Conservation (phyloP, 1,139 yeast species). For the Saccharomyces hybrid region DNA sequence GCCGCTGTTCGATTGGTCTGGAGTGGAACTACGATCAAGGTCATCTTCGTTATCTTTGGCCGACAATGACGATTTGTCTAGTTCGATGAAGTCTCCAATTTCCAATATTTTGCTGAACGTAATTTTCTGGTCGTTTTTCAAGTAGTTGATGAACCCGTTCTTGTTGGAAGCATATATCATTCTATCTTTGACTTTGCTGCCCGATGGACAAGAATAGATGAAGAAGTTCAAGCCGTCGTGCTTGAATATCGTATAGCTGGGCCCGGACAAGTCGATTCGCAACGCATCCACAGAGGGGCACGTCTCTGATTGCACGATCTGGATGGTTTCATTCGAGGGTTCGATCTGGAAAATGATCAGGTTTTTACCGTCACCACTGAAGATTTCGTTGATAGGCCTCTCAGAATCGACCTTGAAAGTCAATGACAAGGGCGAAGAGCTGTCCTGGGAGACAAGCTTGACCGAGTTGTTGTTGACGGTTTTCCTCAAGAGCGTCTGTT, state of each 20-base stretch:
- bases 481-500: slow-evolving; percentile 18
- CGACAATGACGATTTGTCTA: slow-evolving; percentile 39
- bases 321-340: slow-evolving; percentile 34
- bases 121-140: slow-evolving; percentile 35
- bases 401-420: slow-evolving; percentile 29
- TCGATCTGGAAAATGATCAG: slow-evolving; percentile 35
- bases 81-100: slow-evolving; percentile 61
- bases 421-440: slow-evolving; percentile 23
- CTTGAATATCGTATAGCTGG: slow-evolving; percentile 53
- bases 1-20: slow-evolving; percentile 14
- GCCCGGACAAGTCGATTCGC: slow-evolving; percentile 35
- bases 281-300: slow-evolving; percentile 26
- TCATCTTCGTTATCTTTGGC: slow-evolving; percentile 15
- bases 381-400: slow-evolving; percentile 13
- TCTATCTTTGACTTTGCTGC: slow-evolving; percentile 81
- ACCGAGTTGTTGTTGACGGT: slow-evolving; percentile 10
- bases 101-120: slow-evolving; percentile 44
- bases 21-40: slow-evolving; percentile 12
- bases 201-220: slow-evolving; percentile 84
- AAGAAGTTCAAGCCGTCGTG: slow-evolving; percentile 35
- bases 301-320: slow-evolving; percentile 20
- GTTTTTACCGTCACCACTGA: slow-evolving; percentile 9
- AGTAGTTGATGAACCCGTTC: slow-evolving; percentile 51
- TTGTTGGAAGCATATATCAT: slow-evolving; percentile 89
- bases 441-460: slow-evolving; percentile 25